phyloP scores from a whole-genome alignment of 176 grass and related monocot species.

The Aegilops bicornis region DNA sequence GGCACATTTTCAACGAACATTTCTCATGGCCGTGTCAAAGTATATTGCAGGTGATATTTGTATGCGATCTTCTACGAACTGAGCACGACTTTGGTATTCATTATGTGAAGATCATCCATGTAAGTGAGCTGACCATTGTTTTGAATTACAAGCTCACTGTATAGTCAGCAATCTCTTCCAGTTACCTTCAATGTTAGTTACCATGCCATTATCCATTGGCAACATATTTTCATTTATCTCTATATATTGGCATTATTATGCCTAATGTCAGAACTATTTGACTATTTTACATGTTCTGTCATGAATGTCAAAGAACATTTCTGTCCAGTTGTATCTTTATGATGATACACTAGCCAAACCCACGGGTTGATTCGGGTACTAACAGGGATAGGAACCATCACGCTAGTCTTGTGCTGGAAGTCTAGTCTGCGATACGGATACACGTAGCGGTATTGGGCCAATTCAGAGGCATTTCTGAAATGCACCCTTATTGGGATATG shows the following conservation, averaged over 20 bases:
- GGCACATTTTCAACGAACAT: neutral
- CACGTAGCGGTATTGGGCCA: no score
- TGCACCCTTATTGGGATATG: no score
- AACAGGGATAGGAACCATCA: neutral
- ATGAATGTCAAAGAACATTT: neutral
- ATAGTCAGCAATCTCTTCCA: neutral
- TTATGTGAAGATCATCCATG: constrained; percentile 67
- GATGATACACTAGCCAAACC: neutral
- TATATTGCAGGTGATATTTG: constrained; percentile 70
- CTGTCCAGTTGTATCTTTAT: neutral
- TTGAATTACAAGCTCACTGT: neutral
- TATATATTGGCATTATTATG: neutral
- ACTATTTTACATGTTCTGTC: neutral
- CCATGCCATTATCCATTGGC: neutral
- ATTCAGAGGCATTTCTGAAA: neutral
- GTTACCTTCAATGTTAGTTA: neutral
- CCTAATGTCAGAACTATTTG: neutral
- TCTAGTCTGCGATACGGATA: neutral
- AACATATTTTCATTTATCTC: neutral
- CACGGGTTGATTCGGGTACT: neutral
- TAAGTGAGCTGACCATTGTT: constrained; percentile 43
- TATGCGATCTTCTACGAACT: constrained; percentile 53
- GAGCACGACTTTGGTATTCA: constrained; percentile 57
- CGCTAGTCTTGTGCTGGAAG: neutral
- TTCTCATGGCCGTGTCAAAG: neutral